Percentiles rank a stretch among this genome's conserved stretches.
phyloP scores from a whole-genome alignment of 1,284 basidiomycete species.

The Microbotryomycetes sp. region DNA sequence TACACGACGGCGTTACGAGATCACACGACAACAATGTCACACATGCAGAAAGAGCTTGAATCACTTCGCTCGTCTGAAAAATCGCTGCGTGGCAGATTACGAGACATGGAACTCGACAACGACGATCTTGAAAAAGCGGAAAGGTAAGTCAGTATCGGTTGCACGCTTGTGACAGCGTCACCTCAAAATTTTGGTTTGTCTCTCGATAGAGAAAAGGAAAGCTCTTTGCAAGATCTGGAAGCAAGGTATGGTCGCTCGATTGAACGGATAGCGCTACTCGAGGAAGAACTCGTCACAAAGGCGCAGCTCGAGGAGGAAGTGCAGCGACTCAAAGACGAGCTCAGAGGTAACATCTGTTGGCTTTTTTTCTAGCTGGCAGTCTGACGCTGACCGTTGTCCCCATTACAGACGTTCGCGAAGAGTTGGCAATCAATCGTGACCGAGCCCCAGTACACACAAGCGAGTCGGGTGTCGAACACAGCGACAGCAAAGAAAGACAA shows the following conservation, averaged over 20 bases:
- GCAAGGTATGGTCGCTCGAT: slow-evolving; percentile 72
- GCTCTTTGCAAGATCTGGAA: slow-evolving; percentile 80
- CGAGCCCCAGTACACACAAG: background rate
- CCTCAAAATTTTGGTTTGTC: background rate
- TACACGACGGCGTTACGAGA: slow-evolving; percentile 82
- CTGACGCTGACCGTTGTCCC: background rate
- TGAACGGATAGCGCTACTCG: slow-evolving; percentile 93
- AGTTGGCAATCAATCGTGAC: slow-evolving; percentile 19
- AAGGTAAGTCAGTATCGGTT: slow-evolving; percentile 16
- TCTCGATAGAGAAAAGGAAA: slow-evolving; percentile 36
- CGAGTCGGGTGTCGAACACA: background rate
- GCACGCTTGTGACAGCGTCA: background rate
- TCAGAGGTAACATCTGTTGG: slow-evolving; percentile 60
- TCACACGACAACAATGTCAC: slow-evolving; percentile 77
- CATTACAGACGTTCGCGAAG: slow-evolving; percentile 25
- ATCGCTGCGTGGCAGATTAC: slow-evolving; percentile 23
- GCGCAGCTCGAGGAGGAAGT: slow-evolving; percentile 82
- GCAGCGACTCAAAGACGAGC: slow-evolving; percentile 86
- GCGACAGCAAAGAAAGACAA: background rate
- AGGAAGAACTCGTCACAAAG: slow-evolving; percentile 92
- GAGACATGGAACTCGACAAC: slow-evolving; percentile 89
- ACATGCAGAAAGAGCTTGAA: slow-evolving; percentile 82
- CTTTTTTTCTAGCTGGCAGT: background rate
- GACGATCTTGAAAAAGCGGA: slow-evolving; percentile 69
- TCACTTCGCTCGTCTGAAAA: slow-evolving; percentile 34